A percentile compares a stretch with the other conserved stretches of the same genome.
phyloP scores from a whole-genome alignment of 345 rosid species.

The Hypericum perforatum region DNA sequence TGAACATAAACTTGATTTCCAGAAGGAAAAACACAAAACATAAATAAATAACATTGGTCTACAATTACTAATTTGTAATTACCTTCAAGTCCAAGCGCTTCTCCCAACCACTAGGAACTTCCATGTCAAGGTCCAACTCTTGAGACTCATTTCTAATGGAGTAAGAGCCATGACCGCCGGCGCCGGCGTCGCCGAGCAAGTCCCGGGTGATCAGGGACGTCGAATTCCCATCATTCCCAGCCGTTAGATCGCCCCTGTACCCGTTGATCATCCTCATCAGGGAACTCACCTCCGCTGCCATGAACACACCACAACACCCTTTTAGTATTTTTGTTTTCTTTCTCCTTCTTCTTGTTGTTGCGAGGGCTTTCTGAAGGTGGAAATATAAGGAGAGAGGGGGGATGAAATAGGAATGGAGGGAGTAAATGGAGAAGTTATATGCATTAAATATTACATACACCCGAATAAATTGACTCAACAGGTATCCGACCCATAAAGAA shows the following conservation, averaged over 20 bases:
- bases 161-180: neutral
- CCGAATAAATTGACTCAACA: no score
- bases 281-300: constrained; percentile 62
- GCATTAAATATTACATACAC: no score
- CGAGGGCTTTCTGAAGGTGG: no score
- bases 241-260: constrained; percentile 33
- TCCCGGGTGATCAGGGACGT: constrained; percentile 58
- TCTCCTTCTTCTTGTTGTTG: neutral
- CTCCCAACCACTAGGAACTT: constrained; percentile 83
- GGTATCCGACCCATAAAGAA: no score
- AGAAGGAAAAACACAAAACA: neutral
- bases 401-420: no score
- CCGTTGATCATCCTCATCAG: constrained; percentile 31
- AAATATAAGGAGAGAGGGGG: no score
- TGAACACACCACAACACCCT: neutral
- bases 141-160: constrained; percentile 29
- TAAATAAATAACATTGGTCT: neutral
- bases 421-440: no score
- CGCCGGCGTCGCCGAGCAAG: constrained; percentile 40
- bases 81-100: constrained; percentile 91
- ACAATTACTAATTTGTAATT: constrained; percentile 19
- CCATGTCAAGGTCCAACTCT: constrained; percentile 85
- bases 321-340: neutral
- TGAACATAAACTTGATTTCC: no score
- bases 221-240: constrained; percentile 31